Evolutionary conservation across 2,329 filamentous ascomycete genomes (phyloP).

Genomic region (Ophiostoma novo-ulmi): DNA sequence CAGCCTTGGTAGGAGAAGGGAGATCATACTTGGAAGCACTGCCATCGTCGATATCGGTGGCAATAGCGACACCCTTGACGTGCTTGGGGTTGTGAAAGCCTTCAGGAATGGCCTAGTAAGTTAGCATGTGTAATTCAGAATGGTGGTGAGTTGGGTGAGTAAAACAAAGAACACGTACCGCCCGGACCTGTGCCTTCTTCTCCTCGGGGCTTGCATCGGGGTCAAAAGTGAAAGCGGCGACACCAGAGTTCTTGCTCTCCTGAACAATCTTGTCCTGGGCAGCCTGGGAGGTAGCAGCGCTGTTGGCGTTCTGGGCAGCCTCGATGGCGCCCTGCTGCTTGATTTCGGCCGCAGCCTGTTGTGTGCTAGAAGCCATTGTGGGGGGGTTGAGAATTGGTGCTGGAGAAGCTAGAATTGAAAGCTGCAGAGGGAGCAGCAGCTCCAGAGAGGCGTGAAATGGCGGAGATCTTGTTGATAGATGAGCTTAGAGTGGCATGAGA

Average conservation of each 20-base stretch:
- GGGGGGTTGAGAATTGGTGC: not conserved
- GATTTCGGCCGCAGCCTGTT: constrained; percentile 51
- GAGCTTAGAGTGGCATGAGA: not conserved
- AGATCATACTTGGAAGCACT: constrained; percentile 67
- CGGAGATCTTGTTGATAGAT: not conserved
- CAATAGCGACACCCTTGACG: constrained; percentile 63
- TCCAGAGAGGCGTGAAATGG: not conserved
- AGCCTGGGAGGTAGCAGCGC: constrained; percentile 60
- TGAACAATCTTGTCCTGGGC: constrained; percentile 70
- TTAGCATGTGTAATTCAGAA: constrained; percentile 13
- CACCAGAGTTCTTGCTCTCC: constrained; percentile 73
- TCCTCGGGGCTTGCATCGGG: constrained; percentile 76
- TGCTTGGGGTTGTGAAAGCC: constrained; percentile 54
- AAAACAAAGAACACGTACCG: constrained; percentile 50
- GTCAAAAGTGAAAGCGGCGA: constrained; percentile 78
- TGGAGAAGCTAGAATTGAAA: not conserved
- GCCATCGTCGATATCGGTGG: constrained; percentile 74
- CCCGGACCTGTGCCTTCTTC: constrained; percentile 73
- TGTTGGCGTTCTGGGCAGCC: constrained; percentile 67
- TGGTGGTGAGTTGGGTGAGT: not conserved
- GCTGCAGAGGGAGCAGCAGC: not conserved
- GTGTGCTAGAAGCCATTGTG: constrained; percentile 33
- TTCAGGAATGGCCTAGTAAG: constrained; percentile 54
- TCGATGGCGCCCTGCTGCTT: constrained; percentile 78
- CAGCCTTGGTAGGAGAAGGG: constrained; percentile 66